Base-by-base conservation (phyloP, 2,329 filamentous ascomycete genomes). In the Penicillium sp. region DNA sequence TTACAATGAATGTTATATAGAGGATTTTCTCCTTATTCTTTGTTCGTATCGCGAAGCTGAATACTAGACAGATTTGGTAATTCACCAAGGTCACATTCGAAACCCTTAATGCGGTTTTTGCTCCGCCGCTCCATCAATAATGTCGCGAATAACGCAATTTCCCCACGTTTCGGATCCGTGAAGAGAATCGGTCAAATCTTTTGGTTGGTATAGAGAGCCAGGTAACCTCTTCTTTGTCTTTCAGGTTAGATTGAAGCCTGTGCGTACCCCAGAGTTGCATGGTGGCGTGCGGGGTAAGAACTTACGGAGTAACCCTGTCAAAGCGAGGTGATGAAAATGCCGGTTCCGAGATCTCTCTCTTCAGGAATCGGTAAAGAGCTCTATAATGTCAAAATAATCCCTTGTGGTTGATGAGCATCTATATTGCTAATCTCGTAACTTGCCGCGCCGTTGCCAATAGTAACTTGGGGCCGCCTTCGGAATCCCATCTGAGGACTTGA, bases 141-240 rank as follows among this genome's bases (percentile, higher is more conserved):
- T 5, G 8, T 30, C 45, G 24, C 28, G 26, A 30, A 30, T 8
- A 49, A 12, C 45, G 13, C 26, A 1, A n/a, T n/a, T 49, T 19
- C 15, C 33, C 51, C 19, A 28, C 24, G 35, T 38, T 38, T 54
- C 35, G 51, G 51, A 54, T 54, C 51, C 51, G 51, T 19, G 40
- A 30, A 30, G 9, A 9, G 15, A 30, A 2, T 17, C 4, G 3
- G 15, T 49, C 15, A 9, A 3, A 49, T 2, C 2, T 13, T 47
- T 9, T 1, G 1, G 24, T 10, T 13, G 44, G 15, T 0, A 47
- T n/a, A 17, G 22, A 22, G 15, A 8, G 44, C 1, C 7, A 3
- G 2, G 17, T 1, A 17, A 2, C 51, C 7, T 22, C 15, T 28
- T 42, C 15, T 9, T 19, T 28, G n/a, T 22, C 37, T 26, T 40